These are phyloP conservation scores for Yarrowia sp. DNA, from an alignment of 805 yeast genomes.

Conservation along the genomic window DNA sequence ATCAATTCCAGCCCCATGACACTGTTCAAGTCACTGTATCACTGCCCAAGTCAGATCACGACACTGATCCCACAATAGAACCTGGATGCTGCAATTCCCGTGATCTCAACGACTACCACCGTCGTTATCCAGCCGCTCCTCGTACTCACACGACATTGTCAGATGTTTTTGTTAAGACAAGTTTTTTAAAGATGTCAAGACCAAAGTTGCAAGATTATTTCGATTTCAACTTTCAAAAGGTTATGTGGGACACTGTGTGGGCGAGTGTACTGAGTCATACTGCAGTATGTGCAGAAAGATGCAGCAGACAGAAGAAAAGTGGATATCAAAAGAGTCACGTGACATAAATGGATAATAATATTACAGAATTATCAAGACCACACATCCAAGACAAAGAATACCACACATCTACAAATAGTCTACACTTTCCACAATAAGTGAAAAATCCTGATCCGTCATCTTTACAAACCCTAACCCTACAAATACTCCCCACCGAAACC, in stretches of 20 bases:
- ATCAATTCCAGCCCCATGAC: too few relatives aligned
- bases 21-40: too few relatives aligned
- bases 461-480: not conserved
- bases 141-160: conserved; percentile 7
- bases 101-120: too few relatives aligned
- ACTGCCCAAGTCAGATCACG: too few relatives aligned
- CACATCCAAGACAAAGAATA: too few relatives aligned
- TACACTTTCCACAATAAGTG: too few relatives aligned
- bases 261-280: conserved; percentile 4
- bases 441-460: too few relatives aligned
- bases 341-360: not conserved
- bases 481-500: not conserved
- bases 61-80: too few relatives aligned
- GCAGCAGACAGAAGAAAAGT: not conserved
- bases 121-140: not conserved
- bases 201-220: not conserved
- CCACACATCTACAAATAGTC: too few relatives aligned
- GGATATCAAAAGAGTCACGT: not conserved
- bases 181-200: not conserved
- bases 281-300: conserved; percentile 11
- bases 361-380: too few relatives aligned
- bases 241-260: not conserved
- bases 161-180: not conserved
- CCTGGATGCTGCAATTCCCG: too few relatives aligned
- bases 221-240: not conserved